These are phyloP conservation scores for Rhododendron molle DNA, from an alignment of 148 eudicot genomes.

Conservation along the genomic window DNA sequence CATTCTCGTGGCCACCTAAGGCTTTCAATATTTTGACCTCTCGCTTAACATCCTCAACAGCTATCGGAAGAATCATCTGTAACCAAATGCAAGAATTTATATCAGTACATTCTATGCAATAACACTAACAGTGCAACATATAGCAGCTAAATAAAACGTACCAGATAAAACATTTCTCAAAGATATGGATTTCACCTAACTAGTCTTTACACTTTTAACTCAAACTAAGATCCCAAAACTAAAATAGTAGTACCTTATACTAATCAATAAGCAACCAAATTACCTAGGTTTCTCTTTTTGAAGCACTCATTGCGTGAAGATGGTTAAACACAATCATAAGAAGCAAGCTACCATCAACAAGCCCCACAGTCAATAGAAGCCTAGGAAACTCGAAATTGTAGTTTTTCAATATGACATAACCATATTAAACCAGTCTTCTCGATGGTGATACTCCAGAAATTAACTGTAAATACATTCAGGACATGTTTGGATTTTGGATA, in stretches of 20 bases:
- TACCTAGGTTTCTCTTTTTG: background rate
- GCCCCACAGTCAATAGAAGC: background rate
- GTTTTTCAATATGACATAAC: background rate
- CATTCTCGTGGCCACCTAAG: conserved; percentile 91
- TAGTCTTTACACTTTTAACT: background rate
- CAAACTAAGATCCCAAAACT: background rate
- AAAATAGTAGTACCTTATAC: background rate
- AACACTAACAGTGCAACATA: background rate
- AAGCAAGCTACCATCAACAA: conserved; percentile 2
- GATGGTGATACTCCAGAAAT: background rate
- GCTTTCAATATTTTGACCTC: conserved; percentile 94
- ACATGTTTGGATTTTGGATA: background rate
- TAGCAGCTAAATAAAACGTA: background rate
- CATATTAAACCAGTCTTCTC: background rate
- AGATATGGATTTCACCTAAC: background rate
- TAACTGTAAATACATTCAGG: background rate
- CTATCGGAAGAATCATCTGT: conserved; percentile 91
- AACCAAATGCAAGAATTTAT: conserved; percentile 18
- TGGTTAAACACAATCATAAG: background rate
- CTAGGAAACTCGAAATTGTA: background rate
- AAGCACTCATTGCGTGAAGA: background rate
- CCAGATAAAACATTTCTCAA: background rate
- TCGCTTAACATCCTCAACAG: conserved; percentile 96
- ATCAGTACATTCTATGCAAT: background rate
- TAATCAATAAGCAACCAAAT: background rate